Base-by-base conservation (phyloP, 306 rosid species). In the Herpetospermum pedunculosum region DNA sequence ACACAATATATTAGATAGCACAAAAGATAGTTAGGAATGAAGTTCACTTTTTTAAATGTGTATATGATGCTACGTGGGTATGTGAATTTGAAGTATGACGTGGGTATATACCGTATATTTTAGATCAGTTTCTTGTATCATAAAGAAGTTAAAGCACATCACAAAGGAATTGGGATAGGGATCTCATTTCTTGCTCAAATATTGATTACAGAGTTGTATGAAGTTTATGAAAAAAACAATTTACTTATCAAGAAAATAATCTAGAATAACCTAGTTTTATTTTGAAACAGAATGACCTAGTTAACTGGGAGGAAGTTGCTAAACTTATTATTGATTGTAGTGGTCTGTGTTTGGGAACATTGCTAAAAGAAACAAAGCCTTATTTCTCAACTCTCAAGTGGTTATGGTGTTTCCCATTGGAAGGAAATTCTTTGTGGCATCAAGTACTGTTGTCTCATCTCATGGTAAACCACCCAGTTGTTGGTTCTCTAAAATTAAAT, bases 41-140 rank as follows among this genome's bases (percentile, higher is more conserved):
- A 69, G 23, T 43, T 69, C 73, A 44, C 15, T 43, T 64, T 65
- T 43, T 43, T 2, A 43, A 68, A 68, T 44, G 73, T 32, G 23
- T 25, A 13, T 59, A 16, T 72, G 41, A 35, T 43, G 23, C 34
- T 43, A 70, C 4, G 34, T 43, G 54, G 57, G 38, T 15, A 40
- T 38, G 21, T 21, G 32, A 41, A 65, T 40, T 40, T 41, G 50
- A 63, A 63, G 47, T 63, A 63, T 10, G 70, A 63, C 4, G 29
- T 37, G 47, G 70, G 47, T 35, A 63, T n/a, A n/a, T n/a, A n/a
- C n/a, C n/a, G n/a, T n/a, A n/a, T 35, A 35, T 32, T 34, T 19
- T 63, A 63, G 70, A 63, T n/a, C 47, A 63, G 46, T 63, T 63
- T 63, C 28, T 63, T 10, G 47, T 63, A 19, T 35, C 70, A 63